phyloP scores from a whole-genome alignment of 2,329 filamentous ascomycete species.

The Immersiporthe knoxdaviesiana region DNA sequence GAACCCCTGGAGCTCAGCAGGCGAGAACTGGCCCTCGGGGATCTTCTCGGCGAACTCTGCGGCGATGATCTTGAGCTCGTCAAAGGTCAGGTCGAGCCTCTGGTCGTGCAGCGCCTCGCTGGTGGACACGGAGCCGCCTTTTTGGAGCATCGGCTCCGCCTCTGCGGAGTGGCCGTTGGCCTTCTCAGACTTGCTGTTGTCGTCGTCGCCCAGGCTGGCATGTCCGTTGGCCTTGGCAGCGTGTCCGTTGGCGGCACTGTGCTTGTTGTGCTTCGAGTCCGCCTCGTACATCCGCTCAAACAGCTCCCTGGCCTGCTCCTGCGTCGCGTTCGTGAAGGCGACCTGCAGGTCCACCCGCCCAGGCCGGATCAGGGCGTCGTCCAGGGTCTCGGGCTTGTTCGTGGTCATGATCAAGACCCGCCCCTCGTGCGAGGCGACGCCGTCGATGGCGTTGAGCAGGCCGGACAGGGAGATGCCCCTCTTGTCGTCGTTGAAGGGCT shows the following conservation, averaged over 20 bases:
- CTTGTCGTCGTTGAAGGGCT: conserved; percentile 45
- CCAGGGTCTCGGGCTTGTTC: conserved; percentile 73
- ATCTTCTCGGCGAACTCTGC: conserved; percentile 55
- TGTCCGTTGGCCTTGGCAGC: not conserved
- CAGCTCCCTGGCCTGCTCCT: conserved; percentile 57
- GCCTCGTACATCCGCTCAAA: conserved; percentile 65
- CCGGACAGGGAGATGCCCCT: conserved; percentile 74
- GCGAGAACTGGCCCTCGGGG: conserved; percentile 56
- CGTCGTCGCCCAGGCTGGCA: not conserved
- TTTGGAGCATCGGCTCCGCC: not conserved
- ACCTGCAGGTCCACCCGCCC: conserved; percentile 66
- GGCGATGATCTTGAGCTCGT: conserved; percentile 51
- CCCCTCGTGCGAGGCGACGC: conserved; percentile 78
- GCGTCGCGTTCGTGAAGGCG: conserved; percentile 54
- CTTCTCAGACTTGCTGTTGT: conserved; percentile 9
- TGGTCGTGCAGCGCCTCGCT: conserved; percentile 27
- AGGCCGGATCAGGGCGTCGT: conserved; percentile 73
- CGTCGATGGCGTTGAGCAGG: conserved; percentile 82
- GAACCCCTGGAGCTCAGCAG: conserved; percentile 69
- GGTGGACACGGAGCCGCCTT: not conserved
- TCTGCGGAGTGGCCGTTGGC: conserved; percentile 9
- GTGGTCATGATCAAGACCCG: conserved; percentile 82
- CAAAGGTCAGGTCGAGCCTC: conserved; percentile 37
- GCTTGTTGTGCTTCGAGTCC: conserved; percentile 37
- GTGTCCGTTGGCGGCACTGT: conserved; percentile 1